Evolutionary conservation across 495 filamentous ascomycete species (phyloP), one percentile per base, ranked within the genome.

Genomic region (Tirmania nivea): DNA sequence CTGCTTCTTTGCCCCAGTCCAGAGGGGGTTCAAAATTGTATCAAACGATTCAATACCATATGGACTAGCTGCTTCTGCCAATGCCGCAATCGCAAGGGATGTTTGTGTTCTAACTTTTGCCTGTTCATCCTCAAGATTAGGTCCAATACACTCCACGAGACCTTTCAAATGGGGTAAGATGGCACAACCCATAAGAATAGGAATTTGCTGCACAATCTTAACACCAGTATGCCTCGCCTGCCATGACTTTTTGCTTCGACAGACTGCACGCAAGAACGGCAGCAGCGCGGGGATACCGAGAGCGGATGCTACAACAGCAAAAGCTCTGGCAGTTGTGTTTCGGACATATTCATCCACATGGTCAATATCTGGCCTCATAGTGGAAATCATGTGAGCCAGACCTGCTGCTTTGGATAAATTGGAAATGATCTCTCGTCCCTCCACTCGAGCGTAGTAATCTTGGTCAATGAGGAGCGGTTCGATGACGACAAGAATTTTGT

Each of bases 1-100:
- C 67, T 99, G 92, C 68, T 94, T 94, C 49, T 89, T 71, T 19
- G 89, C 89, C 51, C 90, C 90, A 11, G 84, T 94, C 90, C 90
- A 97, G 0, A 97, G 76, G 49, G 92, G 90, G 65, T 96, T 94
- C 34, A 96, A 75, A 62, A 99, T 96, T 52, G 90, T 84, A 62
- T 96, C 89, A 61, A 99, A 99, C 59, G 84, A 90, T 68, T 99
- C 92, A 59, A 99, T 96, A 81, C 92, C 92, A 62, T 96, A 99
- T 0, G 92, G 92, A 66, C 89, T 90, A 20, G 90, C 86, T 34
- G 92, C 92, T 67, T 99, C 92, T 35, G 92, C 92, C 52, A 99
- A 73, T 36, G 92, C 92, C 36, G 88, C 90, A 63, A 99, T 90
- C 54, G 92, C 86, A 63, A 99, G 75, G 67, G 82, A 86, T 35